Percentiles rank a stretch among this genome's conserved stretches.
phyloP scores from a whole-genome alignment of 495 filamentous ascomycete species.

The Neurospora sp. region DNA sequence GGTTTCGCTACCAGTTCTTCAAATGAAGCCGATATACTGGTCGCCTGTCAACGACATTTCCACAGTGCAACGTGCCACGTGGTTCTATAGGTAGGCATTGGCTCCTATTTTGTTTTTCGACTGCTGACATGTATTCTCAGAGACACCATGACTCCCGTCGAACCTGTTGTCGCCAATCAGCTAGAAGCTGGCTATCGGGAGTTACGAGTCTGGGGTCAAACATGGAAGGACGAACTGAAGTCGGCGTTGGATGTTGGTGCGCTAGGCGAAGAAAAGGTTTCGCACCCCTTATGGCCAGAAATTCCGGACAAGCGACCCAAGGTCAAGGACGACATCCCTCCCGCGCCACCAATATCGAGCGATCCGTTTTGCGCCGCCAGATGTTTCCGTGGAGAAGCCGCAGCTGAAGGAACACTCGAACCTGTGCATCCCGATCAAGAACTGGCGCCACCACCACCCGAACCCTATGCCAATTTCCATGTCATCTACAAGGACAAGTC shows the following conservation, averaged over 20 bases:
- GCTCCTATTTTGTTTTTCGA: background rate
- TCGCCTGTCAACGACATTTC: conserved; percentile 87
- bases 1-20: conserved; percentile 44
- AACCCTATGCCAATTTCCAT: conserved; percentile 54
- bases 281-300: conserved; percentile 70
- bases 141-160: conserved; percentile 84
- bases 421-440: conserved; percentile 31
- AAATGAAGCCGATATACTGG: conserved; percentile 99
- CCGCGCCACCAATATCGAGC: conserved; percentile 40
- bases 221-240: conserved; percentile 85
- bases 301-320: conserved; percentile 31
- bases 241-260: conserved; percentile 87
- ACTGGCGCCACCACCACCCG: conserved; percentile 14
- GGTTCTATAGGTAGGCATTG: conserved; percentile 60
- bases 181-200: conserved; percentile 82
- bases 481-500: conserved; percentile 71
- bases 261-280: conserved; percentile 81
- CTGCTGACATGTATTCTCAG: conserved; percentile 19
- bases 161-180: conserved; percentile 81
- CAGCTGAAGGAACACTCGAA: conserved; percentile 39
- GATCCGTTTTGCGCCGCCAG: conserved; percentile 45
- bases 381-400: conserved; percentile 46
- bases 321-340: conserved; percentile 17
- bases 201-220: conserved; percentile 80
- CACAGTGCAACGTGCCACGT: conserved; percentile 74